phyloP scores from a whole-genome alignment of 139 green algal genomes.

The Penium margaritaceum region DNA sequence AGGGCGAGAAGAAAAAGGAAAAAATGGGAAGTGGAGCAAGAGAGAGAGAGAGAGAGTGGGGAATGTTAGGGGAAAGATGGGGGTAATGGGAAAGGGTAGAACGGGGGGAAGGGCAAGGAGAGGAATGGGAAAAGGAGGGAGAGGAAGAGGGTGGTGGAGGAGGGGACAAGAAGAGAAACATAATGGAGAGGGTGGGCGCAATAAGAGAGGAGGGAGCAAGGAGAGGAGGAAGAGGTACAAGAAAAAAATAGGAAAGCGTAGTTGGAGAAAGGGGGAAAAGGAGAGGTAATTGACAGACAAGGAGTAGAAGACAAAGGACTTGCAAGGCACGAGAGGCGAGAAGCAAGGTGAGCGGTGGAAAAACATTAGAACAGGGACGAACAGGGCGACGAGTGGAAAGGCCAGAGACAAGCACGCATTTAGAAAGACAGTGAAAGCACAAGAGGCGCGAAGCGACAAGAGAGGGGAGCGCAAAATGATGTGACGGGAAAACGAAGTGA shows the following conservation, averaged over 20 bases:
- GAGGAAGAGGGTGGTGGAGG: neutral
- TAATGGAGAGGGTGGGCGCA: neutral
- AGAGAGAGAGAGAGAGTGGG: constrained; percentile 1
- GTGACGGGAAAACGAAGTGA: no score
- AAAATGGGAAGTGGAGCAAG: neutral
- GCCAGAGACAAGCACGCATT: no score
- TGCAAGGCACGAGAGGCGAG: no score
- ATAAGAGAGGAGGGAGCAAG: neutral
- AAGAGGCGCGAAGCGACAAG: no score
- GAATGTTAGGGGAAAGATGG: no score
- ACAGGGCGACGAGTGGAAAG: no score
- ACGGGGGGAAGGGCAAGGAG: neutral
- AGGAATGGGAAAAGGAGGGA: neutral
- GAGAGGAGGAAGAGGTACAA: neutral
- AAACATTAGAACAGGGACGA: no score
- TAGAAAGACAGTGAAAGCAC: no score
- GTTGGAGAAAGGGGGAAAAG: neutral
- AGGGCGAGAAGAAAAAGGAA: neutral
- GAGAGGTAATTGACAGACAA: no score
- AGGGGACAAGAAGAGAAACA: neutral
- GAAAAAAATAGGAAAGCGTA: neutral
- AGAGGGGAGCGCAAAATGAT: no score
- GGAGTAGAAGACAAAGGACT: no score
- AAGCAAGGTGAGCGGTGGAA: no score
- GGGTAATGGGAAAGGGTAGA: neutral